A percentile compares a stretch with the other conserved stretches of the same genome.
Conservation (phyloP, 441 rosid genomes). For the Adansonia grandidieri region DNA sequence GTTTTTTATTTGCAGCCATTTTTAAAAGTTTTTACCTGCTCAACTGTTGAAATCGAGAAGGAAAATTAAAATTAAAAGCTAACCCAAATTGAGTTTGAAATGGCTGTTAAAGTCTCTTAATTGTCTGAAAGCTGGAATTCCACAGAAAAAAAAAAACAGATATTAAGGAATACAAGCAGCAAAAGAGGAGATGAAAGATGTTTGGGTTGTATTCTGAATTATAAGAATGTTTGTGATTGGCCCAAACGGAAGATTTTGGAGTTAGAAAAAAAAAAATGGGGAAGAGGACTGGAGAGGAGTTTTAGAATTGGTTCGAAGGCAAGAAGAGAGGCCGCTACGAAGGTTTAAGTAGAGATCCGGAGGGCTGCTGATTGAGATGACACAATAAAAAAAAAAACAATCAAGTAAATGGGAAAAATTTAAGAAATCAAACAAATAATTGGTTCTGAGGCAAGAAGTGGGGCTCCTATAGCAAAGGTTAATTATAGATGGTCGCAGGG, state of each 20-base stretch:
- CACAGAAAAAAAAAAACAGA: background rate
- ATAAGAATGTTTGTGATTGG: background rate
- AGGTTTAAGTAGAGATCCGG: background rate
- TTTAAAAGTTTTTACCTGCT: slow-evolving; percentile 21
- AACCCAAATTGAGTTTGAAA: background rate
- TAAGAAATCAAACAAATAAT: background rate
- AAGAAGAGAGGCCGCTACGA: background rate
- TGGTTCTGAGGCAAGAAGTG: background rate
- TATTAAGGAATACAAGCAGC: no score
- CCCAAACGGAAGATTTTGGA: background rate
- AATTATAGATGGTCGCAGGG: background rate
- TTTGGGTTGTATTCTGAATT: no score
- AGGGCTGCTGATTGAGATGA: background rate
- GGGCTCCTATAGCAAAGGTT: background rate
- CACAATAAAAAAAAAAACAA: background rate
- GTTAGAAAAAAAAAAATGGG: background rate
- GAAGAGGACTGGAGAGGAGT: background rate
- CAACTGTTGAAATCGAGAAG: background rate
- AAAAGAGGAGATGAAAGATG: no score
- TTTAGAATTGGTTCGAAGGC: background rate
- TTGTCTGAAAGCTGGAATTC: background rate
- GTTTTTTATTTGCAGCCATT: slow-evolving; percentile 38
- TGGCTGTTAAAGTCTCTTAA: background rate
- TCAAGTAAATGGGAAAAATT: background rate
- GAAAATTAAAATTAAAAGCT: background rate